These are phyloP conservation scores for Aspergillus cristatus DNA, from an alignment of 495 filamentous ascomycete genomes.

Conservation along the genomic window DNA sequence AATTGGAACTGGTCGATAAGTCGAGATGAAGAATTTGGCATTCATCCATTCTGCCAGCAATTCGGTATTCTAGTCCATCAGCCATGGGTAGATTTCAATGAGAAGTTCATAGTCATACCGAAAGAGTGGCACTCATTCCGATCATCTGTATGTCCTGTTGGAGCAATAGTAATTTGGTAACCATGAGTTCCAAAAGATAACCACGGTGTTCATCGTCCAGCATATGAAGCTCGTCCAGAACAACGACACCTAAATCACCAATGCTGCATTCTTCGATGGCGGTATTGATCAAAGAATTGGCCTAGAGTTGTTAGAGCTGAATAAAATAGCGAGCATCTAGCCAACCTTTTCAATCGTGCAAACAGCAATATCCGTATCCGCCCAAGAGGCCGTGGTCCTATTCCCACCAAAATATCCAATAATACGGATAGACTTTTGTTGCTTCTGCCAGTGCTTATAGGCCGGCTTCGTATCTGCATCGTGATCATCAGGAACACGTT, in stretches of 20 bases:
- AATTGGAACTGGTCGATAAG: conserved; percentile 65
- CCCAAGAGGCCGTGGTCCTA: conserved; percentile 55
- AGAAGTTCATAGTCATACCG: conserved; percentile 33
- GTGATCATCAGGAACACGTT: conserved; percentile 23
- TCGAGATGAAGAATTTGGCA: conserved; percentile 63
- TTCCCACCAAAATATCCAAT: conserved; percentile 70
- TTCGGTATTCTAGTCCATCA: conserved; percentile 52
- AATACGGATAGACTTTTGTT: conserved; percentile 44
- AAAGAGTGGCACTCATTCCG: conserved; percentile 76
- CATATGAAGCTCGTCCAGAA: conserved; percentile 79
- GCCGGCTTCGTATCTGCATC: conserved; percentile 11
- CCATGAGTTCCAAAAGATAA: conserved; percentile 72
- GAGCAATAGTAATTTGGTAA: conserved; percentile 64
- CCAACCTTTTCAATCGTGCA: conserved; percentile 87
- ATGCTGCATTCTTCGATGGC: conserved; percentile 67
- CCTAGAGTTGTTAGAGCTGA: too few relatives aligned
- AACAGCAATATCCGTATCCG: conserved; percentile 69
- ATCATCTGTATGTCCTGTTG: conserved; percentile 64
- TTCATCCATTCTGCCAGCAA: conserved; percentile 63
- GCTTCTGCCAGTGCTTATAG: conserved; percentile 23
- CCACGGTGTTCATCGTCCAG: conserved; percentile 71
- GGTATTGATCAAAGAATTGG: conserved; percentile 68
- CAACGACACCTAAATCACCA: conserved; percentile 54
- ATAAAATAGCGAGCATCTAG: conserved; percentile 1
- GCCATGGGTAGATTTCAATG: conserved; percentile 1